These are phyloP conservation scores for Orbilia blumenaviensis DNA, from an alignment of 2,329 filamentous ascomycete species.

Conservation along the genomic window DNA sequence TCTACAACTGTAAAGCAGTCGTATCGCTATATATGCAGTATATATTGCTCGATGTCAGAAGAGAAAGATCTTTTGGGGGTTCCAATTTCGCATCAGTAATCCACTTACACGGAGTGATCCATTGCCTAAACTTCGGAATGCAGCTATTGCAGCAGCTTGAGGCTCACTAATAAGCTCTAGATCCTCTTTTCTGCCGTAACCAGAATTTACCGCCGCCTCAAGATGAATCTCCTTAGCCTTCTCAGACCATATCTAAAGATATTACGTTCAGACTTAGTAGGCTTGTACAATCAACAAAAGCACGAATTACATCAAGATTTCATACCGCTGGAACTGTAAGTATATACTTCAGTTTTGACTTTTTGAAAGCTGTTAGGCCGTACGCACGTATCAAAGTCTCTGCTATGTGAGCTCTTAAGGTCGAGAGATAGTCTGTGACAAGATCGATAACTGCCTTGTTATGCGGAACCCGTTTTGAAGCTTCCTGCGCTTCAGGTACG, in stretches of 20 bases:
- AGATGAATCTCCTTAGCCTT: constrained; percentile 24
- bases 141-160: constrained; percentile 18
- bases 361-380: neutral
- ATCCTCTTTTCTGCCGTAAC: constrained; percentile 4
- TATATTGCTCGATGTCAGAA: neutral
- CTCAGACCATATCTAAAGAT: constrained; percentile 24
- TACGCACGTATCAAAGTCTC: neutral
- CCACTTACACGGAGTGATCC: constrained; percentile 12
- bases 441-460: neutral
- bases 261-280: neutral
- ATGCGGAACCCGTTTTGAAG: neutral
- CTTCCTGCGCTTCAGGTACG: neutral
- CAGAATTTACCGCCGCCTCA: constrained; percentile 7
- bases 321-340: constrained; percentile 19
- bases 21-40: neutral
- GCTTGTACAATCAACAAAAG: neutral
- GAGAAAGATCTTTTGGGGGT: neutral
- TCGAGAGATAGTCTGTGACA: constrained; percentile 4
- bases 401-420: neutral
- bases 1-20: constrained; percentile 30
- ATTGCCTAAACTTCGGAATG: neutral
- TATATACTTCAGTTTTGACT: neutral
- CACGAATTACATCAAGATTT: neutral
- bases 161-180: constrained; percentile 22
- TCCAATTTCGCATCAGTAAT: no score